Evolutionary conservation across 257 asterid genomes (phyloP).

Genomic region (Solanum dulcamara): DNA sequence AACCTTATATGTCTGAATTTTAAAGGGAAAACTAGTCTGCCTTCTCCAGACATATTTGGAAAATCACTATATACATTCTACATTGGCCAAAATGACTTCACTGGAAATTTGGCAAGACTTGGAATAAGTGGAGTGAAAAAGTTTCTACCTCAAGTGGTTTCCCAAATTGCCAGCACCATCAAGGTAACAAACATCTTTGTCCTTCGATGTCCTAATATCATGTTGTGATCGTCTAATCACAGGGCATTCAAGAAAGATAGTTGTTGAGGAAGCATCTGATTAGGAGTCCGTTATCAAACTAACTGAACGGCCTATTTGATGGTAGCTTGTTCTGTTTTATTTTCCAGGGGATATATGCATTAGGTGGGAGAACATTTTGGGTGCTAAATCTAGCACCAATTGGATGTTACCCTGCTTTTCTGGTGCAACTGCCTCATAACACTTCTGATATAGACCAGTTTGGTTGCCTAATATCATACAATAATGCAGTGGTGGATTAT

Average conservation of each 20-base stretch:
- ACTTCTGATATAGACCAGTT: slow-evolving; percentile 36
- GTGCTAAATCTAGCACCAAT: slow-evolving; percentile 59
- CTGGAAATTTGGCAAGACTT: slow-evolving; percentile 24
- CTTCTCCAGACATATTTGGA: slow-evolving; percentile 45
- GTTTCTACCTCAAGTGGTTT: slow-evolving; percentile 29
- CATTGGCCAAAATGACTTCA: slow-evolving; percentile 64
- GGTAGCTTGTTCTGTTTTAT: not conserved
- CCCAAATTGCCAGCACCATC: slow-evolving; percentile 31
- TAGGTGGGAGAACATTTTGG: slow-evolving; percentile 53
- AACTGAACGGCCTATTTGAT: not conserved
- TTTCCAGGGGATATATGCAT: slow-evolving; percentile 32
- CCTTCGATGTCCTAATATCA: not conserved
- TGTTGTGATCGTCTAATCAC: not conserved
- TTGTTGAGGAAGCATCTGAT: not conserved
- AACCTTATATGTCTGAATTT: not conserved
- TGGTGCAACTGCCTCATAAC: slow-evolving; percentile 43
- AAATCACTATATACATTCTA: slow-evolving; percentile 51
- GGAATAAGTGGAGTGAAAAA: slow-evolving; percentile 36
- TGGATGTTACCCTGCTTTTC: slow-evolving; percentile 48
- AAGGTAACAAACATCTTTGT: slow-evolving; percentile 21
- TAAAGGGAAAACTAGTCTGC: slow-evolving; percentile 31
- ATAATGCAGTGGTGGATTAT: slow-evolving; percentile 49
- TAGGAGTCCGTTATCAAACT: not conserved
- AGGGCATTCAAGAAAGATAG: not conserved
- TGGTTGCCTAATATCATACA: slow-evolving; percentile 45